phyloP scores from a whole-genome alignment of 306 rosid species.

The Quercus rubra region DNA sequence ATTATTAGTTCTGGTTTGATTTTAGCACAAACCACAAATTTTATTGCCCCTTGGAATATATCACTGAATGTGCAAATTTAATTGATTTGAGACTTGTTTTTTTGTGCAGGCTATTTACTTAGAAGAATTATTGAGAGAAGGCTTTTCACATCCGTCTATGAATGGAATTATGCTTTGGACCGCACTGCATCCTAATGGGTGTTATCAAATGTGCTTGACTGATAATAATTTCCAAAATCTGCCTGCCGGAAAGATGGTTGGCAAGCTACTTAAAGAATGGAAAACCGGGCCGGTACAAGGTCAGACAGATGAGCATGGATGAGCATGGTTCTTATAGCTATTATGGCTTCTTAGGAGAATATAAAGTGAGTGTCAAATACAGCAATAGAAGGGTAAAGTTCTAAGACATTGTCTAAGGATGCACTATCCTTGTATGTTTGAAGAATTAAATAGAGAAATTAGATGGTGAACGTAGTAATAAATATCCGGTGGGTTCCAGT shows the following conservation, averaged over 20 bases:
- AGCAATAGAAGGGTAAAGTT: too few species aligned
- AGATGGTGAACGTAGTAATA: too few species aligned
- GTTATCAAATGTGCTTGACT: slow-evolving; percentile 88
- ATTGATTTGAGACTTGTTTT: neutral
- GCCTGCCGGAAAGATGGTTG: slow-evolving; percentile 74
- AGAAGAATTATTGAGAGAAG: slow-evolving; percentile 77
- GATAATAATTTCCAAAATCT: slow-evolving; percentile 61
- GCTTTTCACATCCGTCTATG: slow-evolving; percentile 77
- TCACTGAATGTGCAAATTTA: neutral
- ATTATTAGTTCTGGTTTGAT: too few species aligned
- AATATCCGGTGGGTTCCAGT: too few species aligned
- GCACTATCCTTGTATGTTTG: too few species aligned
- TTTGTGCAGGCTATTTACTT: slow-evolving; percentile 53
- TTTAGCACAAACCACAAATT: too few species aligned
- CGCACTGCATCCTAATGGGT: slow-evolving; percentile 70
- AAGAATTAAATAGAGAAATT: too few species aligned
- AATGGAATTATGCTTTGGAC: slow-evolving; percentile 92
- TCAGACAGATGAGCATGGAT: slow-evolving; percentile 45
- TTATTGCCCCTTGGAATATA: neutral
- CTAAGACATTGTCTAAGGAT: too few species aligned
- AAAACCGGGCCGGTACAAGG: slow-evolving; percentile 37
- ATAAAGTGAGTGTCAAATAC: slow-evolving; percentile 36
- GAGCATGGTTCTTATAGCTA: slow-evolving; percentile 70
- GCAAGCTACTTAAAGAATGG: slow-evolving; percentile 78
- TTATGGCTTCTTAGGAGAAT: slow-evolving; percentile 81